These are phyloP conservation scores for Candida ipomoeae DNA, from an alignment of 805 yeast genomes.

Conservation along the genomic window DNA sequence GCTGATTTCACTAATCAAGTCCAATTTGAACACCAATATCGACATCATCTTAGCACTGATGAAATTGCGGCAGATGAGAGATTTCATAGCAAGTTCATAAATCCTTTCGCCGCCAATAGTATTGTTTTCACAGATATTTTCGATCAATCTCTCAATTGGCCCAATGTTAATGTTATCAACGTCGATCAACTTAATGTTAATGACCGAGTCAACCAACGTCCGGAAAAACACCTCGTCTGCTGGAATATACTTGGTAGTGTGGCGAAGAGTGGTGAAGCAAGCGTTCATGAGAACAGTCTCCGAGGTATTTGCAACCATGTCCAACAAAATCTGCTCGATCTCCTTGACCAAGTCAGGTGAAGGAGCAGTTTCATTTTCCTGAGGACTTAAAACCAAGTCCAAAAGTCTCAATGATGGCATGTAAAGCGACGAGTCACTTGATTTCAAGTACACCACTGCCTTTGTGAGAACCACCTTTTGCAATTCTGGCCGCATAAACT, in stretches of 20 bases:
- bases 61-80: slow-evolving; percentile 19
- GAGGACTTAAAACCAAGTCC: slow-evolving; percentile 6
- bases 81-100: slow-evolving; percentile 5
- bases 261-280: slow-evolving; percentile 11
- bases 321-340: slow-evolving; percentile 8
- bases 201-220: slow-evolving; percentile 10
- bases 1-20: slow-evolving; percentile 21
- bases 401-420: slow-evolving; percentile 21
- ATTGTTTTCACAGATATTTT: slow-evolving; percentile 8
- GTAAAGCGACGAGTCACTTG: slow-evolving; percentile 27
- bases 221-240: slow-evolving; percentile 8
- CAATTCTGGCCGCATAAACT: slow-evolving; percentile 13
- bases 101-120: slow-evolving; percentile 4
- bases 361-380: slow-evolving; percentile 3
- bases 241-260: slow-evolving; percentile 6
- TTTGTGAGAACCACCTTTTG: slow-evolving; percentile 18
- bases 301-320: slow-evolving; percentile 6
- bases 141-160: slow-evolving; percentile 17
- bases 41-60: slow-evolving; percentile 31
- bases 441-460: slow-evolving; percentile 20
- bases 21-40: neutral
- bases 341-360: neutral
- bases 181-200: slow-evolving; percentile 17
- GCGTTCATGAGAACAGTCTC: slow-evolving; percentile 12
- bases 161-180: slow-evolving; percentile 17